A percentile compares a stretch with the other conserved stretches of the same genome.
Evolutionary conservation across 495 filamentous ascomycete genomes (phyloP).

Genomic region (Letharia columbiana): DNA sequence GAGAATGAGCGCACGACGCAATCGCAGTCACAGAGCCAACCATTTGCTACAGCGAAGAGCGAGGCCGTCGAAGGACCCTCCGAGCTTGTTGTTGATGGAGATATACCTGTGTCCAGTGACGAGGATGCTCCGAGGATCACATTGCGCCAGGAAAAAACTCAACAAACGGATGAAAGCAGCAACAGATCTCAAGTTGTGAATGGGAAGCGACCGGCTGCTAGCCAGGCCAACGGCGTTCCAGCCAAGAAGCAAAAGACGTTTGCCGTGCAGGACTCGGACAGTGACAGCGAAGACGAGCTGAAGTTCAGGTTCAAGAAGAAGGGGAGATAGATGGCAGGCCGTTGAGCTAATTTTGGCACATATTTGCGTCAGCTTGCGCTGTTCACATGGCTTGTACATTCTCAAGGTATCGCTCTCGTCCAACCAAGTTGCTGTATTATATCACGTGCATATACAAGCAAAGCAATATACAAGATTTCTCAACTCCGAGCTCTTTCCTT

Average conservation of each 20-base stretch:
- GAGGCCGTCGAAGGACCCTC: conserved; percentile 24
- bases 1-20: conserved; percentile 26
- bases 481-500: background rate
- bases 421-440: background rate
- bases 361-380: background rate
- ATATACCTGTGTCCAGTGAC: conserved; percentile 25
- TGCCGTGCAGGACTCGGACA: conserved; percentile 29
- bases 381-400: background rate
- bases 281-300: conserved; percentile 46
- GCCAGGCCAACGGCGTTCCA: conserved; percentile 31
- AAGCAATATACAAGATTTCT: background rate
- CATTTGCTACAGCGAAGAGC: conserved; percentile 25
- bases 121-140: conserved; percentile 26
- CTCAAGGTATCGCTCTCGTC: background rate
- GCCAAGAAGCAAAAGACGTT: conserved; percentile 38
- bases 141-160: conserved; percentile 32
- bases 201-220: conserved; percentile 23
- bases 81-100: conserved; percentile 25
- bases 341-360: background rate
- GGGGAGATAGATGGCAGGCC: conserved; percentile 16
- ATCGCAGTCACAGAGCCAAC: conserved; percentile 28
- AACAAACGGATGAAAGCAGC: conserved; percentile 27
- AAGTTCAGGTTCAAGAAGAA: conserved; percentile 39
- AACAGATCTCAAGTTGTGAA: conserved; percentile 32
- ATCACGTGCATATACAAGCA: background rate